These are phyloP conservation scores for Pyrenophora teres DNA, from an alignment of 2,329 filamentous ascomycete species.

Conservation along the genomic window DNA sequence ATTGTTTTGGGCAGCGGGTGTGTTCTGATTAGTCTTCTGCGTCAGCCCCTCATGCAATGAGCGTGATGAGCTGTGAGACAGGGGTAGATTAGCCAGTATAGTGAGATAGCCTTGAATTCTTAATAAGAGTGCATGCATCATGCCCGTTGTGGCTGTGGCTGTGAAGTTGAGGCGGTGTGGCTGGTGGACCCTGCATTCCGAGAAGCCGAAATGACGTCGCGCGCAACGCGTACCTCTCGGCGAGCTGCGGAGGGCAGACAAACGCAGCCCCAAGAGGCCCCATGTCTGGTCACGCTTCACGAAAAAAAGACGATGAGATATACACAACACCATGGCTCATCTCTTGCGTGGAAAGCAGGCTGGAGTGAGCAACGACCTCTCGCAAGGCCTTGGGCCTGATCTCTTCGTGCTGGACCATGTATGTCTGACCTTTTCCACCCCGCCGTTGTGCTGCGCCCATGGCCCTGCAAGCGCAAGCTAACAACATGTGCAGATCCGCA, in stretches of 20 bases:
- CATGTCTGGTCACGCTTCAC: constrained; percentile 8
- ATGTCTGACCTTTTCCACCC: constrained; percentile 39
- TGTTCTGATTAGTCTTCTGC: constrained; percentile 2
- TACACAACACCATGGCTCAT: constrained; percentile 68
- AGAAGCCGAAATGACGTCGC: constrained; percentile 26
- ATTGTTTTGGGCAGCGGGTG: constrained; percentile 1
- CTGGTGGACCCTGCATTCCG: constrained; percentile 26
- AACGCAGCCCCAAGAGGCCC: constrained; percentile 15
- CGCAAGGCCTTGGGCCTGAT: constrained; percentile 75
- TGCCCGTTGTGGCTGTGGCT: constrained; percentile 3
- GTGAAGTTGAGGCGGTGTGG: constrained; percentile 1
- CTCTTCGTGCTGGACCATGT: constrained; percentile 83
- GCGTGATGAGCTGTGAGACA: background rate
- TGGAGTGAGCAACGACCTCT: constrained; percentile 89
- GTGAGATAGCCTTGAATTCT: too few relatives aligned
- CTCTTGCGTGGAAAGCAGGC: constrained; percentile 92
- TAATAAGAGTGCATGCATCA: background rate
- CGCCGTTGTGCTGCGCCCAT: constrained; percentile 6
- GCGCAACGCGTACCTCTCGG: constrained; percentile 18
- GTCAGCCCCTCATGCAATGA: background rate
- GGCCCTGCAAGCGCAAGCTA: constrained; percentile 19
- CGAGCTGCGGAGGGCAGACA: constrained; percentile 16
- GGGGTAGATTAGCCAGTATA: background rate
- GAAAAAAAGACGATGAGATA: constrained; percentile 34
- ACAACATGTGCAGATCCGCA: constrained; percentile 35